Conservation (phyloP, 1,284 basidiomycete genomes). For the Boletus nobilissimus region DNA sequence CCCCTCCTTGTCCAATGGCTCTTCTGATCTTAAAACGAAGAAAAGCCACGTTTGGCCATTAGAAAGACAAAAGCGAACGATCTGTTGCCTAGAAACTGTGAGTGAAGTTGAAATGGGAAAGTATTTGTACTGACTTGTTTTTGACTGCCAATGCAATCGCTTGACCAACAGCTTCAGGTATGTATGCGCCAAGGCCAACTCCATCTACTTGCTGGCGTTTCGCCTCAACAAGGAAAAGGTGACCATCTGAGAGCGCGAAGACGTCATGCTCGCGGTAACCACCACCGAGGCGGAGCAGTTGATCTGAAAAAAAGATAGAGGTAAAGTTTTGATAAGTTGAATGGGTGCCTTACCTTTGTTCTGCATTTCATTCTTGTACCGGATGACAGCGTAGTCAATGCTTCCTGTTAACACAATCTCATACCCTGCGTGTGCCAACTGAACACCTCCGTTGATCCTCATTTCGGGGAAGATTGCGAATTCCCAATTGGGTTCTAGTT, state of each 20-base stretch:
- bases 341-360: neutral
- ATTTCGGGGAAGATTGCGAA: neutral
- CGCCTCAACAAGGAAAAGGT: neutral
- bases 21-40: neutral
- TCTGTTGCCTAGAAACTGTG: neutral
- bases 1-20: too few relatives aligned
- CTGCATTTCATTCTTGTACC: neutral
- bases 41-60: neutral
- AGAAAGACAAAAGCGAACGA: neutral
- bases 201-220: neutral
- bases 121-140: neutral
- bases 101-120: neutral
- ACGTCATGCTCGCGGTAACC: too few relatives aligned
- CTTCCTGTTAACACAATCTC: neutral
- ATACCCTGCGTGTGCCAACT: neutral
- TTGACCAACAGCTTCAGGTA: slow-evolving; percentile 1
- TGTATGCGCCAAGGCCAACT: neutral
- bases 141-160: neutral
- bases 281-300: neutral
- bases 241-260: neutral
- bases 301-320: neutral
- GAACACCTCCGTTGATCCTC: neutral
- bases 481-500: neutral
- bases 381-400: neutral
- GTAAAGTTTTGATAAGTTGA: neutral